phyloP scores from a whole-genome alignment of 1,139 yeast genomes.

The Taphrina wiesneri region DNA sequence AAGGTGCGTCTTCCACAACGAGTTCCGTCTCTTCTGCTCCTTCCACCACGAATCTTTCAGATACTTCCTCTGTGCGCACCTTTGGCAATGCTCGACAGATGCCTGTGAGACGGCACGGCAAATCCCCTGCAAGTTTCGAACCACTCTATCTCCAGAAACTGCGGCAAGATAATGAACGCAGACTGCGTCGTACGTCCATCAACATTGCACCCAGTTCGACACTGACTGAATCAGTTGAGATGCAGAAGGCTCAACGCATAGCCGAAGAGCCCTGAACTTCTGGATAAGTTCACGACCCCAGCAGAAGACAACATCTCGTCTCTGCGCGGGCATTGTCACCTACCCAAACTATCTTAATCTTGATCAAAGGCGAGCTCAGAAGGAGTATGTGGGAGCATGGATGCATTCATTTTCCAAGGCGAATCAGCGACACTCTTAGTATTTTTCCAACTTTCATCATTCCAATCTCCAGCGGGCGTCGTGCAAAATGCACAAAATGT shows the following conservation, averaged over 20 bases:
- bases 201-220: neutral
- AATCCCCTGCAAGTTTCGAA: slow-evolving; percentile 23
- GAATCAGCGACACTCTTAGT: neutral
- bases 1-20: slow-evolving; percentile 30
- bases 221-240: slow-evolving; percentile 5
- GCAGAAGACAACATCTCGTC: neutral
- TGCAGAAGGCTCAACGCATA: slow-evolving; percentile 18
- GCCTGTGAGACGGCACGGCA: slow-evolving; percentile 28
- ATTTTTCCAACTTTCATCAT: neutral
- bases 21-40: slow-evolving; percentile 30
- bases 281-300: neutral
- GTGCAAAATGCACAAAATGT: neutral
- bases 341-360: neutral
- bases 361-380: neutral
- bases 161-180: slow-evolving; percentile 31
- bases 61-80: slow-evolving; percentile 16
- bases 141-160: slow-evolving; percentile 31
- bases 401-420: neutral
- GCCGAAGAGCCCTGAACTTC: slow-evolving; percentile 8
- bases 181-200: neutral
- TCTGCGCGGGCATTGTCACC: neutral
- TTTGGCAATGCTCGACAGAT: slow-evolving; percentile 1
- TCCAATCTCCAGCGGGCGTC: neutral
- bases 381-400: neutral
- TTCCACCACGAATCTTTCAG: slow-evolving; percentile 21